Evolutionary conservation across 805 yeast species (phyloP), one percentile per base, ranked within the genome.

Genomic region (Blastobotrys peoriensis): DNA sequence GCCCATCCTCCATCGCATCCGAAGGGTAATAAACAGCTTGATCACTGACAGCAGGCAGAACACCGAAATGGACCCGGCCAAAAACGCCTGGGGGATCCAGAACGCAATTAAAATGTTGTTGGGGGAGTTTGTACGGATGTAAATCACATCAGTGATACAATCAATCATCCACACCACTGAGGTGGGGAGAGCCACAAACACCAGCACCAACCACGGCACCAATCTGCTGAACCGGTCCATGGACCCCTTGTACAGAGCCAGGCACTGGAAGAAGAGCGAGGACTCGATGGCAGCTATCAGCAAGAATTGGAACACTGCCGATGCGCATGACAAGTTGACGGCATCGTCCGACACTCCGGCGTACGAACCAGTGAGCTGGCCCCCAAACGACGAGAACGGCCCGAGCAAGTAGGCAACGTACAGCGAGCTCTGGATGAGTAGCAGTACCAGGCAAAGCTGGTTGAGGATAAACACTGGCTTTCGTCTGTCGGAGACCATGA

Each of bases 391-490:
- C 22, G 73, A 67, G 51, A 73, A 75, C 1, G 78, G 70, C 8
- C 83, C 76, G 27, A 72, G 56, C 16, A 80, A 58, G 51, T 80
- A 78, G 9, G 65, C 70, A 22, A 83, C 55, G 62, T 74, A 79
- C 4, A 88, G 63, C 2, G 75, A 72, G 1, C 88, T 75, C 43
- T 84, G 82, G 13, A 87, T 45, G 3, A 81, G 61, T 43, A 81
- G 63, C 3, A 79, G 58, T 2, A 76, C 40, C 42, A 91, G 66
- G 27, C 84, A 76, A 2, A 70, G 41, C 58, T 79, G 80, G 62
- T 89, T 88, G 37, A 87, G 63, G n/a, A 80, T 60, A 60, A 86
- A 91, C 22, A 87, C 75, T 5, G 88, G 85, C 0, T 89, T 77
- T 18, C 63, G 71, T 53, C 71, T 76, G 47, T 74, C 76, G 44